These are phyloP conservation scores for Xylariaceae sp. DNA, from an alignment of 2,329 filamentous ascomycete genomes.

Conservation along the genomic window DNA sequence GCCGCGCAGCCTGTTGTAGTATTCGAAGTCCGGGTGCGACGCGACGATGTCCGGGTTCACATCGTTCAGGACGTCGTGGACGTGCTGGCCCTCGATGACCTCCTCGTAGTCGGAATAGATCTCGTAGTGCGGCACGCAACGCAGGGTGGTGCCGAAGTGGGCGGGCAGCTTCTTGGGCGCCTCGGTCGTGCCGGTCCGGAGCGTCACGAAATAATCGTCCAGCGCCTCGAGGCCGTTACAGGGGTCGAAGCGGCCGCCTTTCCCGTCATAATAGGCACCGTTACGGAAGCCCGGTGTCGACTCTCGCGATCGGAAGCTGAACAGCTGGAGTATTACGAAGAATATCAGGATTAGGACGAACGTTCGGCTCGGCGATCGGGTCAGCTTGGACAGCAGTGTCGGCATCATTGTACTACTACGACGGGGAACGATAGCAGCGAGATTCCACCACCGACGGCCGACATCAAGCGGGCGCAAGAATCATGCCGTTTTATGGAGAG, in stretches of 20 bases:
- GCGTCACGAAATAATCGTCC: slow-evolving; percentile 49
- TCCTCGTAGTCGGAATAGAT: slow-evolving; percentile 56
- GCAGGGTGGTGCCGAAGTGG: slow-evolving; percentile 48
- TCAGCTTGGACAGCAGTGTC: slow-evolving; percentile 10
- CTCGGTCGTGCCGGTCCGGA: slow-evolving; percentile 56
- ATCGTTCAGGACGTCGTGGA: slow-evolving; percentile 45
- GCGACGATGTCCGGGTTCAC: slow-evolving; percentile 35
- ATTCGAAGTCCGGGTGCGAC: slow-evolving; percentile 42
- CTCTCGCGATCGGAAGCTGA: slow-evolving; percentile 15
- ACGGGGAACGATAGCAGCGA: slow-evolving; percentile 3
- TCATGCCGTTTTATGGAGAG: too few species aligned
- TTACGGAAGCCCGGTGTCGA: slow-evolving; percentile 7
- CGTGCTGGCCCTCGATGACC: slow-evolving; percentile 42
- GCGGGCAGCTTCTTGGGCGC: slow-evolving; percentile 48
- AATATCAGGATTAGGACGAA: slow-evolving; percentile 16
- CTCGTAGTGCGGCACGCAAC: slow-evolving; percentile 49
- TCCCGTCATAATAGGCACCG: slow-evolving; percentile 1
- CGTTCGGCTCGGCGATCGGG: slow-evolving; percentile 17
- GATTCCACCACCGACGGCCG: slow-evolving; percentile 5
- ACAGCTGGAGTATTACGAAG: slow-evolving; percentile 20
- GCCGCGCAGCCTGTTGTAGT: slow-evolving; percentile 43
- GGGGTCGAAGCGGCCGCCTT: slow-evolving; percentile 2
- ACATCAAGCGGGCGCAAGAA: too few species aligned
- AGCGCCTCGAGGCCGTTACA: slow-evolving; percentile 33
- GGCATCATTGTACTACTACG: slow-evolving; percentile 7